Evolutionary conservation across 352 stramenopile species (phyloP), one percentile per base, ranked within the genome.

Genomic region (Globisporangium acanthophoron): DNA sequence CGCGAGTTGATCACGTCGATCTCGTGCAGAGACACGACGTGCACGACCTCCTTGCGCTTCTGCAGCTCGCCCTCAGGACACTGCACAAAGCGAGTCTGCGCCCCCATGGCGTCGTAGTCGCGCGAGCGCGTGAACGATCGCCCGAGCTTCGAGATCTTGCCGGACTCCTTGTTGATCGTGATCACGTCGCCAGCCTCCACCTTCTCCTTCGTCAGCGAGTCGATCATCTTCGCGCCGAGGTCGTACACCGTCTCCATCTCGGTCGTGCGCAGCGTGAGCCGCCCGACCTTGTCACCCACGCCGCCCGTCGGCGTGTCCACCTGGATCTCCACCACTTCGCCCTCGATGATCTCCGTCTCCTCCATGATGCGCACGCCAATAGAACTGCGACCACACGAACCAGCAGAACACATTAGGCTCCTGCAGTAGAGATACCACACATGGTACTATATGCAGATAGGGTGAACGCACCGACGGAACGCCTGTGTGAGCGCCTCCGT

Each of bases 231-330:
- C 31, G 88, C 87, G 49, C 97, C 97, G 9, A 99, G 87, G 74
- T 99, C 97, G 73, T 99, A 99, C 20, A 99, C 96, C 0, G 97
- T 99, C 85, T 99, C 97, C 97, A 99, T 99, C 73, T 99, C 97
- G 1, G 97, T 99, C 52, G 97, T 99, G 51, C 97, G 98, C 27
- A 99, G 74, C 39, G 97, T 99, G 41, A 99, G 75, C 21, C 96
- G 79, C 44, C 97, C 97, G 12, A 90, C 72, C 52, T 92, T 90
- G 53, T 94, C 85, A 45, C 84, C 85, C 4, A 80, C 72, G 31
- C 74, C 81, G 11, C 79, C 82, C 0, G 80, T 95, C 2, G 85
- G 76, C 13, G 80, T 89, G 58, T 99, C 96, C 60, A 99, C 94
- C 77, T 99, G 96, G 64, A 99, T 98, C 70, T 99, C 97, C 20